Evolutionary conservation across 75 land plant species (phyloP).

Genomic region (Ceratopteris richardii): DNA sequence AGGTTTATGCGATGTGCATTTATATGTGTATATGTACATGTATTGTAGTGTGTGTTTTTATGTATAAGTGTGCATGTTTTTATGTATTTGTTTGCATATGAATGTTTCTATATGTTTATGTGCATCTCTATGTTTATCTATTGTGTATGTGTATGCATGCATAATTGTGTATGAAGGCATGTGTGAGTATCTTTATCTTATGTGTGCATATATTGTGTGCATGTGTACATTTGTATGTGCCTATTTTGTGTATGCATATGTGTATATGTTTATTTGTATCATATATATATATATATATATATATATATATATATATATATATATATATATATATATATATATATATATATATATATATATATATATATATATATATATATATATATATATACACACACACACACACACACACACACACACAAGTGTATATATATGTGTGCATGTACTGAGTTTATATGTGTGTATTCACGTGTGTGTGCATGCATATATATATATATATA

Average conservation of each 20-base stretch:
- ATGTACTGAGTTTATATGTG: too few species aligned
- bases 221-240: constrained; percentile 5
- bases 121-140: neutral
- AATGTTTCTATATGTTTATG: neutral
- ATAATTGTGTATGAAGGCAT: neutral
- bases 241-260: neutral
- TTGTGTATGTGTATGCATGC: constrained; percentile 7
- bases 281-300: too few species aligned
- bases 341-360: too few species aligned
- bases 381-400: too few species aligned
- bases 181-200: constrained; percentile 7
- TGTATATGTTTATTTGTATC: neutral
- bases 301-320: too few species aligned
- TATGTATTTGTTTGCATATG: constrained; percentile 2
- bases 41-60: neutral
- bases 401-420: neutral
- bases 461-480: too few species aligned
- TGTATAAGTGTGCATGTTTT: constrained; percentile 1
- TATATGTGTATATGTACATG: constrained; percentile 1
- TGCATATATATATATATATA: too few species aligned
- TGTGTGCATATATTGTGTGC: too few species aligned
- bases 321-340: too few species aligned
- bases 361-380: too few species aligned
- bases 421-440: too few species aligned
- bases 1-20: neutral